Base-by-base conservation (phyloP, 768 basidiomycete genomes). In the Lyophyllum semitale region DNA sequence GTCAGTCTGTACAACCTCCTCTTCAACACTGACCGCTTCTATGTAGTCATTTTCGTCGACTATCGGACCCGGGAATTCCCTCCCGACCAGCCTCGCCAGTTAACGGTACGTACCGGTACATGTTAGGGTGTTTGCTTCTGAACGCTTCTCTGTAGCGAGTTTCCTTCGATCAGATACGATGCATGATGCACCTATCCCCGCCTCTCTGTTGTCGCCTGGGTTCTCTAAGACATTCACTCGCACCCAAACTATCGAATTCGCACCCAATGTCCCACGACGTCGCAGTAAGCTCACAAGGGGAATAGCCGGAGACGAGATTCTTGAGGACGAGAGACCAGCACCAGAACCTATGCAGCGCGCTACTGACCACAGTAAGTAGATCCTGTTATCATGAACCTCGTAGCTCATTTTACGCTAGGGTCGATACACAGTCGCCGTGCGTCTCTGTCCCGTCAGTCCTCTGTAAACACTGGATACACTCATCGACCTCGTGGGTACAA, bases 211-310 rank as follows among this genome's bases (percentile, higher is more conserved):
- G 9, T 33, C 55, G 26, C 58, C 45, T n/a, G 54, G 59, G 9
- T 46, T 53, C 20, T 57, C 63, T 4, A 64, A 64, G 43, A 57
- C 57, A 8, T 73, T 77, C 41, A 71, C 70, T 42, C 71, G 75
- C 8, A 71, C 75, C 13, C 76, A 75, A 59, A 78, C 75, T 0
- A 69, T 78, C 4, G 75, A 76, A 44, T 76, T 75, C 54, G 68
- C 68, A 68, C 63, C 76, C 62, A 44, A 44, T 42, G 57, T 63
- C 20, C 55, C 66, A 9, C 68, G 60, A 44, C 72, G 72, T 45
- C 69, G 63, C 48, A 62, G 52, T 45, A 66, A 65, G 57, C 58
- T 51, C 56, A 55, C 38, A 18, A 51, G 25, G 7, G 53, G 53
- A 50, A 51, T 53, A 49, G 26, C 37, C n/a, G 60, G 50, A 44